Base-by-base conservation (phyloP, 2,329 filamentous ascomycete species). In the Dryadomyces sulphureus region DNA sequence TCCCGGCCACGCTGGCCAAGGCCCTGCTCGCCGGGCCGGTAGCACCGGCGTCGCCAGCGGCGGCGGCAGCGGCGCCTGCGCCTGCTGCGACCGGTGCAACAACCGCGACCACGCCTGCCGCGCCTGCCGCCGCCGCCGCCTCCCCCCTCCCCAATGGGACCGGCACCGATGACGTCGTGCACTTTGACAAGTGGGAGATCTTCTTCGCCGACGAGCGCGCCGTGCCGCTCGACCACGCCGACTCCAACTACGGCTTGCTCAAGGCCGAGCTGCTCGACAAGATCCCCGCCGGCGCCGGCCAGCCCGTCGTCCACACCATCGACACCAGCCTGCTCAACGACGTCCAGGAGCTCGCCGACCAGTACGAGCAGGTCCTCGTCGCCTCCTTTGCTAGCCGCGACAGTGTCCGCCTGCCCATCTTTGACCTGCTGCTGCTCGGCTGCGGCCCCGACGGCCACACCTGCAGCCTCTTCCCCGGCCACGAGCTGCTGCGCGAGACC, bases 141-240 rank as follows among this genome's bases (percentile, higher is more conserved):
- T n/a, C n/a, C 41, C 9, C 22, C 9, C 64, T 9, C 59, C 65
- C 41, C n/a, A 27, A 35, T 7, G 32, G 32, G 12, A 40, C 8
- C 17, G 6, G 64, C 11, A 59, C 65, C 38, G 61, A 80, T 47
- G 84, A 88, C 59, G 72, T 68, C 4, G 65, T 89, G 54, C 71
- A 83, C 56, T 94, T 93, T 65, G 70, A 73, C 60, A 87, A 85
- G 63, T 98, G 92, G 92, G 85, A 96, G 59, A 86, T 98, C 59
- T 98, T 96, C 73, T 96, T 95, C 65, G 90, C 90, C 59, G 92
- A 98, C 62, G 92, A 98, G 72, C 85, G 92, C 59, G 86, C 86
- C 55, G 92, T 96, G 45, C 84, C 92, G 20, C 80, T 95, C 55
- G 81, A 92, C 63, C 83, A 96, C 66, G 74, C 78, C 54, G 90